phyloP scores from a whole-genome alignment of 768 basidiomycete genomes.

The Termitomyces sp. region DNA sequence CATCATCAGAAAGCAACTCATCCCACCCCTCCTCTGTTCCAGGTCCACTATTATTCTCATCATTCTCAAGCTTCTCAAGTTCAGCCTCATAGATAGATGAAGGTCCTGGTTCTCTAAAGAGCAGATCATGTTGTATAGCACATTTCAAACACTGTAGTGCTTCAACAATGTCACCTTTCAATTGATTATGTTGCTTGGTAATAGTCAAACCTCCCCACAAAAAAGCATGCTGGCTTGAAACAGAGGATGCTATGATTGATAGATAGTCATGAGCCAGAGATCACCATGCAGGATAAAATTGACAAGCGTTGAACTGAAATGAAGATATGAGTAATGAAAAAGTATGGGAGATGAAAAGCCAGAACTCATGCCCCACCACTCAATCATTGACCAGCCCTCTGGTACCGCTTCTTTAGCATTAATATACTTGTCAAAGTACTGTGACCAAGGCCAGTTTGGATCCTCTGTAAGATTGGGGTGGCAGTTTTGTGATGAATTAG shows the following conservation, averaged over 20 bases:
- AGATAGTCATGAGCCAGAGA: neutral
- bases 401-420: neutral
- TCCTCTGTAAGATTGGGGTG: neutral
- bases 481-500: neutral
- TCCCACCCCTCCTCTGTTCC: neutral
- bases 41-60: neutral
- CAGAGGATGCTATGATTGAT: neutral
- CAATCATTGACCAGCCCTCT: conserved; percentile 5
- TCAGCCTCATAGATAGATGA: neutral
- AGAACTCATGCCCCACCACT: conserved; percentile 32
- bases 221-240: neutral
- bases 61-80: neutral
- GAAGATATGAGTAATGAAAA: too few relatives aligned
- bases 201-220: neutral
- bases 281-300: too few relatives aligned
- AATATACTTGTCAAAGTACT: neutral
- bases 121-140: neutral
- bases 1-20: neutral
- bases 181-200: too few relatives aligned
- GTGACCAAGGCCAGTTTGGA: neutral
- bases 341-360: neutral
- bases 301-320: too few relatives aligned
- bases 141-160: too few relatives aligned
- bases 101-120: neutral
- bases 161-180: too few relatives aligned